Percentiles rank a stretch among this genome's conserved stretches.
Conservation (phyloP, 208 protist species). For the Zelonia costaricensis region DNA sequence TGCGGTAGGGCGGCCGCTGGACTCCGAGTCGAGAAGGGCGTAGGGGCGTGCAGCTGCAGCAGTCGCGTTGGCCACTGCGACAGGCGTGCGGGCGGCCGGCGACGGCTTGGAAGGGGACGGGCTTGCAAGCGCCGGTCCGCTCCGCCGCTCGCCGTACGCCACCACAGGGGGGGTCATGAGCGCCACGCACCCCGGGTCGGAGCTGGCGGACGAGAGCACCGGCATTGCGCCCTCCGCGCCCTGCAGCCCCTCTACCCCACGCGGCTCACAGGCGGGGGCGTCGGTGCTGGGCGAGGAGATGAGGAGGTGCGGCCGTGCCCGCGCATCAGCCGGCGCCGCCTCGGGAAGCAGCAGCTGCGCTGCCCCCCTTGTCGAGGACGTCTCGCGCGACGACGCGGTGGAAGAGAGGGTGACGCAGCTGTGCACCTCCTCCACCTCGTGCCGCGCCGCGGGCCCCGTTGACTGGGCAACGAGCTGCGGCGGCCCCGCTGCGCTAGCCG, state of each 20-base stretch:
- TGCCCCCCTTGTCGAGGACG: neutral
- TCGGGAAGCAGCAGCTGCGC: neutral
- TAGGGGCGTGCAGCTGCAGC: neutral
- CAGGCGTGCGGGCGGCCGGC: neutral
- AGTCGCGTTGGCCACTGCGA: neutral
- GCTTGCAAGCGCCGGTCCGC: neutral
- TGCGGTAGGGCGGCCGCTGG: neutral
- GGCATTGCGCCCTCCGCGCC: neutral
- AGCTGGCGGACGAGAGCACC: neutral
- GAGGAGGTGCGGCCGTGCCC: neutral
- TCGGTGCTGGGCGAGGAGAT: slow-evolving; percentile 2
- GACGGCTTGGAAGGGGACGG: slow-evolving; percentile 4
- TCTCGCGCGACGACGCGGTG: neutral
- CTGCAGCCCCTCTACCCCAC: neutral
- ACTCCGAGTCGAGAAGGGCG: slow-evolving; percentile 16
- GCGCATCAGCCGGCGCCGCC: neutral
- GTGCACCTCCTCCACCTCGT: slow-evolving; percentile 19
- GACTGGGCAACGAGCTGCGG: too few species aligned
- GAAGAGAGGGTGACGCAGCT: slow-evolving; percentile 29
- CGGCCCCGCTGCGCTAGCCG: too few species aligned
- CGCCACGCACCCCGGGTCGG: neutral
- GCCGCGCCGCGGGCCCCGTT: neutral
- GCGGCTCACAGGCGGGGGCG: neutral
- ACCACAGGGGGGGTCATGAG: neutral
- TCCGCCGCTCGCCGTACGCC: neutral